Percentiles rank a stretch among this genome's conserved stretches.
Evolutionary conservation across 1,284 basidiomycete genomes (phyloP).

Genomic region (Tylopilus sp.): DNA sequence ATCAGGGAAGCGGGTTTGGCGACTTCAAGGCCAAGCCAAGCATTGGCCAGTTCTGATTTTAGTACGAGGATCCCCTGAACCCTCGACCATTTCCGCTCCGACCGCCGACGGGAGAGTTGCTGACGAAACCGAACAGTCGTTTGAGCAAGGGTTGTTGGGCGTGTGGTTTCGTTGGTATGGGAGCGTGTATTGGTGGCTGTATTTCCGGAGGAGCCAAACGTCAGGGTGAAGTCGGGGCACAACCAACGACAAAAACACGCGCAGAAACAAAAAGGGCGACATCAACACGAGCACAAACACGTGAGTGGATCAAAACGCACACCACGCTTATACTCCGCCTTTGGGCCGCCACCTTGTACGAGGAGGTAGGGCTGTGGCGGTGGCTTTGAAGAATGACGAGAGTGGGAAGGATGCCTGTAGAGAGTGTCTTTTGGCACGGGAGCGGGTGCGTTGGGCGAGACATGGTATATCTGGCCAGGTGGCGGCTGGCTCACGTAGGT

Average conservation of each 20-base stretch:
- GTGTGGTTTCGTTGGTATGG: slow-evolving; percentile 30
- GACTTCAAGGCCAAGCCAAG: background rate
- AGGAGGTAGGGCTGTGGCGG: slow-evolving; percentile 28
- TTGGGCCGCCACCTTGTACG: slow-evolving; percentile 29
- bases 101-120: slow-evolving; percentile 25
- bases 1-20: background rate
- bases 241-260: background rate
- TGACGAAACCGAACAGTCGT: slow-evolving; percentile 30
- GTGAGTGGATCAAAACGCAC: slow-evolving; percentile 23
- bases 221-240: slow-evolving; percentile 3
- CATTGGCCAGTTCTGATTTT: background rate
- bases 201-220: background rate
- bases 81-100: slow-evolving; percentile 29
- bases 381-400: slow-evolving; percentile 23
- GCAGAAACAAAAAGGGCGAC: background rate
- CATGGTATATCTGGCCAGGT: slow-evolving; percentile 29
- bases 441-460: slow-evolving; percentile 5
- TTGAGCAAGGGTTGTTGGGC: slow-evolving; percentile 32
- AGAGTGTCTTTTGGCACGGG: slow-evolving; percentile 20
- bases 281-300: slow-evolving; percentile 18
- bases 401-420: slow-evolving; percentile 20
- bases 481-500: slow-evolving; percentile 29
- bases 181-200: slow-evolving; percentile 30
- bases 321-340: slow-evolving; percentile 32
- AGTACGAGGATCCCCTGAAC: slow-evolving; percentile 28